Base-by-base conservation (phyloP, 768 basidiomycete species). In the Crassisporium funariophilum region DNA sequence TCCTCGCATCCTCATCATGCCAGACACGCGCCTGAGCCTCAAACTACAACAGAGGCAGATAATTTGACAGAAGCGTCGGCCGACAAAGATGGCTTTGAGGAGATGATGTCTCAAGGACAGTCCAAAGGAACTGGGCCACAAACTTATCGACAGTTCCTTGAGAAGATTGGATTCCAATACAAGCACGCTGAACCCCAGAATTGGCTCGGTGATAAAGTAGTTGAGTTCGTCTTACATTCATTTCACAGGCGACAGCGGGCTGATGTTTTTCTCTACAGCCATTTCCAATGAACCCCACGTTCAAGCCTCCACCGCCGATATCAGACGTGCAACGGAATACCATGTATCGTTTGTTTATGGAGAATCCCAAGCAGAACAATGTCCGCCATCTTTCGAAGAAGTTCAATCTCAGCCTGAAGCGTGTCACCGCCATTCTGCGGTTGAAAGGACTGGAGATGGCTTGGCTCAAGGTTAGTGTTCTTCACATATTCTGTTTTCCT, bases 261-360 rank as follows among this genome's bases (percentile, higher is more conserved):
- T 41, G 25, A 25, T 45, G 2, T 31, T n/a, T 5, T 31, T 31
- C n/a, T 11, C n/a, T 44, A 13, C 47, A 94, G 91, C 91, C 91
- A 0, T 94, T 94, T 62, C 89, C 90, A 10, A 72, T 89, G 67
- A 95, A 95, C 59, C 82, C 82, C 4, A 82, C 86, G 1, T 95
- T 94, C 68, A 80, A 78, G 55, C 92, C 93, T 4, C 88, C 87
- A 9, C 65, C 81, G 5, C 91, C 92, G 4, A 68, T 91, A 37
- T 86, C 90, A 1, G 80, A 92, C 53, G 60, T 55, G 5, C 62
- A 79, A 31, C 77, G 83, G 34, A 69, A 74, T 1, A 62, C 62
- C 15, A 78, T 95, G 29, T 94, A 84, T 64, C 51, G 67, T 4
- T 68, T 75, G 17, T 88, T 79, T 64, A 78, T 86, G 70, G 31